Percentiles rank a stretch among this genome's conserved stretches.
Evolutionary conservation across 371 early-diverging fungal genomes (phyloP).

Genomic region (Blakeslea trispora): DNA sequence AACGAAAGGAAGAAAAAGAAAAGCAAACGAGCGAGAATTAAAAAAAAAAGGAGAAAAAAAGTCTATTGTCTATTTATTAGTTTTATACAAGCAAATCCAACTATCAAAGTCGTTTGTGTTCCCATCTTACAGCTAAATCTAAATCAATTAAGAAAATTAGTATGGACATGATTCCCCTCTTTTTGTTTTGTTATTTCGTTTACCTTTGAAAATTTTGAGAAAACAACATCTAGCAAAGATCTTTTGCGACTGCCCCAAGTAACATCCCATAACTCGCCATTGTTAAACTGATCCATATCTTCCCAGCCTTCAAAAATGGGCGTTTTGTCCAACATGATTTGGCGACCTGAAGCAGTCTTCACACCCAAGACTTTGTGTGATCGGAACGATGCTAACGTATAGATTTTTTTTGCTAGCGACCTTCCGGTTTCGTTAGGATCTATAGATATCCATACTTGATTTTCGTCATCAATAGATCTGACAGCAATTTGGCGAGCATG

Average conservation of each 20-base stretch:
- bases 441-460: constrained; percentile 43
- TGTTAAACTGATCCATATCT: constrained; percentile 24
- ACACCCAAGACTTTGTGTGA: constrained; percentile 37
- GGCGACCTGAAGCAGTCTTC: constrained; percentile 35
- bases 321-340: constrained; percentile 30
- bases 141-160: not conserved
- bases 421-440: constrained; percentile 42
- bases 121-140: not conserved
- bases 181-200: not conserved
- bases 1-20: constrained; percentile 2
- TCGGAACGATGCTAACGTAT: constrained; percentile 36
- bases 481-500: constrained; percentile 41
- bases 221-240: not conserved
- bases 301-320: constrained; percentile 29
- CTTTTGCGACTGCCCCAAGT: constrained; percentile 15
- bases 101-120: not conserved
- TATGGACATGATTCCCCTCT: not conserved
- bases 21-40: no score
- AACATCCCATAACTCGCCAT: constrained; percentile 42
- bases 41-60: no score
- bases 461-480: constrained; percentile 39
- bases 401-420: constrained; percentile 37
- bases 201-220: not conserved
- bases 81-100: not conserved
- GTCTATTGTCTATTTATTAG: not conserved